Evolutionary conservation across 495 filamentous ascomycete genomes (phyloP).

Genomic region (Penicillium crystallinum): DNA sequence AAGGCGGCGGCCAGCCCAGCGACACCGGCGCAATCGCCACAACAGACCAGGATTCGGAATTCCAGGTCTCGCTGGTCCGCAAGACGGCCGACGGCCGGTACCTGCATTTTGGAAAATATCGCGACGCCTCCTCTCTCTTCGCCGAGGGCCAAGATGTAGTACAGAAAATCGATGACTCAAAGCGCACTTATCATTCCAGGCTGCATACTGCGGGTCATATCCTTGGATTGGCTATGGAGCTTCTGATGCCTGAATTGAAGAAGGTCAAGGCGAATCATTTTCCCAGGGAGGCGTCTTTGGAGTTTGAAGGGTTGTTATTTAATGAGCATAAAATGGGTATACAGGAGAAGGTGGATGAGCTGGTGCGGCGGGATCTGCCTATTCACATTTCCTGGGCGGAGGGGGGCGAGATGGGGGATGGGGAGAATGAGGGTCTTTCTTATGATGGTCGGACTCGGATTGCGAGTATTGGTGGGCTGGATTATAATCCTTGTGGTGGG

Average conservation of each 20-base stretch:
- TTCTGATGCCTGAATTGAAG: slow-evolving; percentile 48
- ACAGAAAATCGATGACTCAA: slow-evolving; percentile 50
- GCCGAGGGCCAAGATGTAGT: slow-evolving; percentile 35
- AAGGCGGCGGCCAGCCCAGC: slow-evolving; percentile 62
- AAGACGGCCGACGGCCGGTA: slow-evolving; percentile 42
- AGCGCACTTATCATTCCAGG: slow-evolving; percentile 52
- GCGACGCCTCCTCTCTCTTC: slow-evolving; percentile 18
- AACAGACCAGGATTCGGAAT: slow-evolving; percentile 22
- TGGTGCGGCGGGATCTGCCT: slow-evolving; percentile 43
- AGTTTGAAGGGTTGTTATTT: slow-evolving; percentile 57
- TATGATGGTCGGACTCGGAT: slow-evolving; percentile 26
- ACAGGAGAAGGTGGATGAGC: slow-evolving; percentile 51
- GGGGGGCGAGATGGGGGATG: slow-evolving; percentile 29
- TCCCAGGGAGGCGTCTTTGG: slow-evolving; percentile 53
- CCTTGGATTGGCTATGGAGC: slow-evolving; percentile 52
- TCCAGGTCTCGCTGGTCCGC: slow-evolving; percentile 49
- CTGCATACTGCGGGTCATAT: slow-evolving; percentile 63
- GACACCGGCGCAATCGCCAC: slow-evolving; percentile 51
- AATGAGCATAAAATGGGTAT: slow-evolving; percentile 54
- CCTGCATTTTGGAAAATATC: slow-evolving; percentile 55
- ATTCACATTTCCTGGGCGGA: slow-evolving; percentile 50
- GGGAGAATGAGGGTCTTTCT: slow-evolving; percentile 24
- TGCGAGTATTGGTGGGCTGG: slow-evolving; percentile 54
- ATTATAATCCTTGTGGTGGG: slow-evolving; percentile 59
- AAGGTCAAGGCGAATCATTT: slow-evolving; percentile 61